A percentile compares a stretch with the other conserved stretches of the same genome.
Evolutionary conservation across 139 green algal genomes (phyloP).

Genomic region (Tetradesmus obliquus): DNA sequence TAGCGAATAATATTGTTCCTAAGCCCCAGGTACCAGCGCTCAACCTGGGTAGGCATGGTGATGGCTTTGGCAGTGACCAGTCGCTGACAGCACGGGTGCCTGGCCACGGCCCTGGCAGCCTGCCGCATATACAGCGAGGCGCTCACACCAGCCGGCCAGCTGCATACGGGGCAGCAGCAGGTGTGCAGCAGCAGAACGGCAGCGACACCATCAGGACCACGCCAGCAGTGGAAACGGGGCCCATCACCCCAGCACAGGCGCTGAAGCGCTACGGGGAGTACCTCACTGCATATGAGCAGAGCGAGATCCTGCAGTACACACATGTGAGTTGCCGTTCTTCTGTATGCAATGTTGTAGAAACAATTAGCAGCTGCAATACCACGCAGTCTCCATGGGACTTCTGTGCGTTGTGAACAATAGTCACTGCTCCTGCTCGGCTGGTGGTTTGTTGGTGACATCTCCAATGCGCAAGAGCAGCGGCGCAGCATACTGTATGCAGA

Average conservation of each 20-base stretch:
- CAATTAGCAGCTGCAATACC: too few relatives aligned
- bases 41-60: background rate
- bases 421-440: too few relatives aligned
- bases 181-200: background rate
- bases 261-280: slow-evolving; percentile 71
- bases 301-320: slow-evolving; percentile 83
- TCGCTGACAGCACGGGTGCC: slow-evolving; percentile 18
- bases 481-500: too few relatives aligned
- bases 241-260: slow-evolving; percentile 62
- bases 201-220: background rate
- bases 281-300: slow-evolving; percentile 85
- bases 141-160: slow-evolving; percentile 37
- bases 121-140: slow-evolving; percentile 20
- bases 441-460: too few relatives aligned
- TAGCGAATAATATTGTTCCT: slow-evolving; percentile 24
- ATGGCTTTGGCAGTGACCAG: slow-evolving; percentile 27
- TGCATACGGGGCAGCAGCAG: background rate
- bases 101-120: slow-evolving; percentile 28
- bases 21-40: slow-evolving; percentile 38
- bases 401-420: too few relatives aligned
- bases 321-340: slow-evolving; percentile 47
- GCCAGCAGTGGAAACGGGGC: slow-evolving; percentile 52
- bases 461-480: too few relatives aligned
- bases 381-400: too few relatives aligned
- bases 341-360: too few relatives aligned